Evolutionary conservation across 2,329 filamentous ascomycete species (phyloP).

Genomic region (Pyricularia pennisetigena): DNA sequence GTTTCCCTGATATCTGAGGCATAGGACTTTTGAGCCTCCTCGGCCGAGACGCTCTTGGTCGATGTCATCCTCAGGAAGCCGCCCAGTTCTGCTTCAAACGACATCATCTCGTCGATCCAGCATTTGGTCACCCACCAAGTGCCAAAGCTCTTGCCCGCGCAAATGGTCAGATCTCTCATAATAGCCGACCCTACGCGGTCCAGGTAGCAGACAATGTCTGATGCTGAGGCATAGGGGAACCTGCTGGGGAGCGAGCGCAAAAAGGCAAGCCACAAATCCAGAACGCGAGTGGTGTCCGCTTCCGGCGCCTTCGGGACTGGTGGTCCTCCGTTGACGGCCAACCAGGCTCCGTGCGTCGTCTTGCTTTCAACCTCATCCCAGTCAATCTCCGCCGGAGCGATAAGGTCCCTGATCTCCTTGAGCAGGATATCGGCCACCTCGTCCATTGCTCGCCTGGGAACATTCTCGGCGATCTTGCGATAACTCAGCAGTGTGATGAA

Average conservation of each 20-base stretch:
- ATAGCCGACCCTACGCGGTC: conserved; percentile 67
- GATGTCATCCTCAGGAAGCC: conserved; percentile 65
- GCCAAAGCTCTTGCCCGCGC: conserved; percentile 72
- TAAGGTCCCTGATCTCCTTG: conserved; percentile 57
- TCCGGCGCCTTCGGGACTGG: conserved; percentile 25
- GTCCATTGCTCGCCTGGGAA: conserved; percentile 55
- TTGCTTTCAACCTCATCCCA: conserved; percentile 53
- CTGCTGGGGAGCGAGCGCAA: conserved; percentile 56
- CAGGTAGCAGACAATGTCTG: conserved; percentile 67
- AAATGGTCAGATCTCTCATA: conserved; percentile 71
- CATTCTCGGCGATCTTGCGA: conserved; percentile 52
- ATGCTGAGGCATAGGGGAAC: conserved; percentile 64
- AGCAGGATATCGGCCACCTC: conserved; percentile 54
- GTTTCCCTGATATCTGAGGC: conserved; percentile 18
- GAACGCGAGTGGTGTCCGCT: conserved; percentile 46
- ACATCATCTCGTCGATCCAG: conserved; percentile 89
- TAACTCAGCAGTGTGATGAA: conserved; percentile 62
- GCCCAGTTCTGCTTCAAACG: conserved; percentile 81
- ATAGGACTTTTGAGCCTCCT: conserved; percentile 15
- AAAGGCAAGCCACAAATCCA: conserved; percentile 72
- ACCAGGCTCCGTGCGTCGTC: conserved; percentile 50
- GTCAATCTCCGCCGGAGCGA: conserved; percentile 57
- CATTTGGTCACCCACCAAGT: conserved; percentile 94
- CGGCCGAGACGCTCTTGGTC: conserved; percentile 16
- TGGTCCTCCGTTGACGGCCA: conserved; percentile 34